phyloP scores from a whole-genome alignment of 148 eudicot genomes.

The Camellia sinensis region DNA sequence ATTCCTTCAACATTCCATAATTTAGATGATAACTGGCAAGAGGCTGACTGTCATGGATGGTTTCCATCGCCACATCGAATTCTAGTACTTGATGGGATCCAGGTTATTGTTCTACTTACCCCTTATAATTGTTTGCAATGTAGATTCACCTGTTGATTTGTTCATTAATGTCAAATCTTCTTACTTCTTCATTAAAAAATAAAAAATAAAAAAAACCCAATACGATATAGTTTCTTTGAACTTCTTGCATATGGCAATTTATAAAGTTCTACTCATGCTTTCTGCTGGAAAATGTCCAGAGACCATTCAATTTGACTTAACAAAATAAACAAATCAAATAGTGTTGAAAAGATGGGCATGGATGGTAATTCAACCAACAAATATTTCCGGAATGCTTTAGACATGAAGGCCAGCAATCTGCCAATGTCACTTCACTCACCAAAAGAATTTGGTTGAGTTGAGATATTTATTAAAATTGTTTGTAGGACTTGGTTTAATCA shows the following conservation, averaged over 20 bases:
- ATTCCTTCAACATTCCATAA: conserved; percentile 57
- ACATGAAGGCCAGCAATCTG: not conserved
- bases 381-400: not conserved
- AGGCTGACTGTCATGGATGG: conserved; percentile 42
- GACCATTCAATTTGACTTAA: not conserved
- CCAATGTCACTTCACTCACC: not conserved
- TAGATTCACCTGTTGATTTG: conserved; percentile 3
- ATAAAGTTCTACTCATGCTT: not conserved
- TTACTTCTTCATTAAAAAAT: too few relatives aligned
- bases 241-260: not conserved
- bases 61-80: conserved; percentile 60
- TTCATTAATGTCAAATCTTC: not conserved
- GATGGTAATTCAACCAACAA: not conserved
- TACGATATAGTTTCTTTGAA: not conserved
- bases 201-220: not conserved
- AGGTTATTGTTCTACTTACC: conserved; percentile 39
- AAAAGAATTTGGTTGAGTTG: not conserved
- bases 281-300: not conserved
- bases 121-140: not conserved
- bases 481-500: too few relatives aligned
- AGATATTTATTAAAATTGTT: too few relatives aligned
- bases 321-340: not conserved
- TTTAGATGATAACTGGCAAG: conserved; percentile 36
- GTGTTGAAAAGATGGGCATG: not conserved
- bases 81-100: conserved; percentile 90